These are phyloP conservation scores for Cajanus cajan DNA, from an alignment of 306 rosid genomes.

Conservation along the genomic window DNA sequence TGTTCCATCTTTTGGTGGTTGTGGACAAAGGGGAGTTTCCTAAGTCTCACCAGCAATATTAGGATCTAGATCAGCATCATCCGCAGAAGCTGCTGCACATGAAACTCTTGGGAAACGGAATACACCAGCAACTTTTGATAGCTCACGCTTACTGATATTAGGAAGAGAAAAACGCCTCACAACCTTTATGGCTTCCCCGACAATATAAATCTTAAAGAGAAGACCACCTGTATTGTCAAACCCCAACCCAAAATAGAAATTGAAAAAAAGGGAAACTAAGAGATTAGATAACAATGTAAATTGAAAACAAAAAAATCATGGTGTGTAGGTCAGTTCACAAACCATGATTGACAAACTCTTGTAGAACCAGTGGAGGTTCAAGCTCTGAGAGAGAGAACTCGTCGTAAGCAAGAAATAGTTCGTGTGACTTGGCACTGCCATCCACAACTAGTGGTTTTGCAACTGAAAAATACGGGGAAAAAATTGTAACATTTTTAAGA, in stretches of 20 bases:
- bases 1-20: background rate
- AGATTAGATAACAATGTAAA: background rate
- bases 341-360: conserved; percentile 65
- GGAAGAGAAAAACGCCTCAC: conserved; percentile 60
- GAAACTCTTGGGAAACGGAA: conserved; percentile 56
- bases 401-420: conserved; percentile 53
- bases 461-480: conserved; percentile 36
- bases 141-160: conserved; percentile 45
- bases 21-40: background rate
- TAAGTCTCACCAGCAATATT: conserved; percentile 48
- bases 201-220: conserved; percentile 52
- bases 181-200: conserved; percentile 49
- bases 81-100: conserved; percentile 55
- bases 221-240: conserved; percentile 42
- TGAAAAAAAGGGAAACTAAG: background rate
- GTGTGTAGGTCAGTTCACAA: conserved; percentile 27
- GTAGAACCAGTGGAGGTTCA: conserved; percentile 58
- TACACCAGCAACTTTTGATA: conserved; percentile 47
- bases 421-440: conserved; percentile 56
- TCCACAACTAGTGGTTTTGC: conserved; percentile 60
- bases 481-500: conserved; percentile 11
- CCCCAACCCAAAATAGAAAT: background rate
- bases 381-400: conserved; percentile 53
- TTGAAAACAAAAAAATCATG: background rate
- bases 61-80: conserved; percentile 54